Conservation (phyloP, 106 monocot species). For the Dioscorea zingiberensis region DNA sequence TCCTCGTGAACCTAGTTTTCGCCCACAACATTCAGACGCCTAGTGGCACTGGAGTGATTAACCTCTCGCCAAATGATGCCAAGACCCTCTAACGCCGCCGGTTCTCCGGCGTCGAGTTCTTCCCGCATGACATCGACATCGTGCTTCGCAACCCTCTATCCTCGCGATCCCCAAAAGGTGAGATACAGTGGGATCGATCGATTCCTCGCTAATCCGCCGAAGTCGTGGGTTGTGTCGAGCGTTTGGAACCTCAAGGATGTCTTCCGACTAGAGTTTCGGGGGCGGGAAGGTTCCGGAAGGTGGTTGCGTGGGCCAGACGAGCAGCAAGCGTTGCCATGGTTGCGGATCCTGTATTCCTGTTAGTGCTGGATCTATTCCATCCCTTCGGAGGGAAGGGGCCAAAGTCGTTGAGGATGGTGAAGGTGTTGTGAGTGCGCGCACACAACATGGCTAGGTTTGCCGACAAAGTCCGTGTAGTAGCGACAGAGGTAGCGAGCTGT, state of each 20-base stretch:
- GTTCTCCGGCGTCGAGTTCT: slow-evolving; percentile 50
- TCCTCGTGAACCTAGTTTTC: slow-evolving; percentile 74
- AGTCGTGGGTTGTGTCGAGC: slow-evolving; percentile 55
- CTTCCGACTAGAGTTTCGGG: slow-evolving; percentile 52
- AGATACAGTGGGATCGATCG: slow-evolving; percentile 8
- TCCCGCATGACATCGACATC: slow-evolving; percentile 64
- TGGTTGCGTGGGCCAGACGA: slow-evolving; percentile 27
- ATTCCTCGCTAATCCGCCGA: slow-evolving; percentile 40
- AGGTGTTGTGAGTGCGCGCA: slow-evolving; percentile 24
- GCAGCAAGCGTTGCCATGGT: slow-evolving; percentile 33
- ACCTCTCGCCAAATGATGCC: slow-evolving; percentile 34
- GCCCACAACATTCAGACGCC: slow-evolving; percentile 26
- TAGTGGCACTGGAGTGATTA: slow-evolving; percentile 16
- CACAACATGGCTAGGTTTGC: slow-evolving; percentile 54
- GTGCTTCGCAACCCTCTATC: slow-evolving; percentile 43
- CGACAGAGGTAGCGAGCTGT: slow-evolving; percentile 38
- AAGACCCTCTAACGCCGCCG: slow-evolving; percentile 37
- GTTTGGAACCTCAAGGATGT: slow-evolving; percentile 56
- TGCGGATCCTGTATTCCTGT: slow-evolving; percentile 51
- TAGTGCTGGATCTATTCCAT: slow-evolving; percentile 49
- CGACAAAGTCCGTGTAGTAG: slow-evolving; percentile 34
- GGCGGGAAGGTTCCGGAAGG: slow-evolving; percentile 17
- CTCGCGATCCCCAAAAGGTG: slow-evolving; percentile 13
- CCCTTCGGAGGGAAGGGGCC: slow-evolving; percentile 49
- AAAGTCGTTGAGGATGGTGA: slow-evolving; percentile 8